Evolutionary conservation across 73 alveolate genomes (phyloP), one percentile per base, ranked within the genome.

Genomic region (Stentor coeruleus): DNA sequence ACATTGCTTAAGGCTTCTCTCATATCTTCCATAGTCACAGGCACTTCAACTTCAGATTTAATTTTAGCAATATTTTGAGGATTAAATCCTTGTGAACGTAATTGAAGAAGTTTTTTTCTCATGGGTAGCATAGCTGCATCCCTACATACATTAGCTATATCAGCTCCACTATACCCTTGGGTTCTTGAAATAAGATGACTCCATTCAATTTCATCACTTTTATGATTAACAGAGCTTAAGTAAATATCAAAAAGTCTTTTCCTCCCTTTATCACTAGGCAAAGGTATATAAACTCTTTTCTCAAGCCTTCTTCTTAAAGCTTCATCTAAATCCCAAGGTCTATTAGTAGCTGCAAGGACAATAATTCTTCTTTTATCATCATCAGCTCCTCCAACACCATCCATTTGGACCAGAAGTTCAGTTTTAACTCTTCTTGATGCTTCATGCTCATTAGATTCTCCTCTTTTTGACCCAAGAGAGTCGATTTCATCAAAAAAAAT

Each of bases 401-500:
- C 99, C 49, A 95, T 75, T 73, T 90, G 88, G 6, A 95, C 98
- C 85, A 98, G 88, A 88, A 98, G 96, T 88, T 98, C 99, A 15
- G 99, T 97, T 85, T 98, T 97, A 35, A 98, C 90, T 85, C 99
- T 93, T 85, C 99, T 81, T 59, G 96, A 82, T 0, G 98, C 97
- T 83, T 97, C 99, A 86, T 89, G 87, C 82, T 98, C 99, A 72
- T 90, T 92, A 0, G 79, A 82, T 35, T 96, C 99, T 42, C 91
- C 89, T 87, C 99, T 95, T 40, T 96, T 66, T 42, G 98, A 91
- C 40, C 97, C 92, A 35, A 98, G 85, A 39, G 99, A 91, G 87
- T 98, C 99, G 58, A 98, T 97, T 88, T 98, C 99, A 92, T 98
- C 99, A 36, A 98, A 90, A 87, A 98, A 98, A 38, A 98, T 94